Base-by-base conservation (phyloP, 83 land plant species). In the Picea mariana region DNA sequence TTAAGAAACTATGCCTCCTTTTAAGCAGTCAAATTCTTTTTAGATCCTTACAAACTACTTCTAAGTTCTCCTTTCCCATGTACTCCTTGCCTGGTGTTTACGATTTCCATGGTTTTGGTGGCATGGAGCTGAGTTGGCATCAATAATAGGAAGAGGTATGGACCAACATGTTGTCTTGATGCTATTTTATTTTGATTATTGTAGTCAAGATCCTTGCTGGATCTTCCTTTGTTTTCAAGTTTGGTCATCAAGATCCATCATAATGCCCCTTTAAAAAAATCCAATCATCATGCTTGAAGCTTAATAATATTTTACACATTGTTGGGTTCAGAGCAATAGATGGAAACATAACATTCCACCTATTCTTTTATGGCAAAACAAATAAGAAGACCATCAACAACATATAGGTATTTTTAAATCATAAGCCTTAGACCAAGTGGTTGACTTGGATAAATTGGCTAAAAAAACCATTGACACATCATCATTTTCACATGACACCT, bases 161-260 rank as follows among this genome's bases (percentile, higher is more conserved):
- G 98, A 0, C 94, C 94, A 21, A 92, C 98, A 77, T 95, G 98
- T 67, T 91, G 95, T 40, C 91, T 95, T 5, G 96, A 95, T 12
- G 94, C 89, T 18, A 84, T 78, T 95, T 94, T 34, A 3, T 78
- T 95, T 94, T 34, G 0, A 95, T 93, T 75, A 95, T 93, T 21
- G 77, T 95, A 34, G 90, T 87, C 26, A 95, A 77, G 3, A 91
- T 88, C 15, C 78, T 31, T 12, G 83, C 78, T 27, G 93, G 79
- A 81, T 93, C 93, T 23, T 91, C 90, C 77, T 78, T 86, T 59
- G 89, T 93, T 15, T 86, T 76, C 52, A 95, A 86, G n/a, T 87
- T 79, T 31, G 96, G 96, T 92, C 93, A 90, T 92, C 98, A 93
- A 17, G 91, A 87, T 66, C 87, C 96, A 82, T 95, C 96, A 31